A percentile compares a stretch with the other conserved stretches of the same genome.
Conservation (phyloP, 306 rosid genomes). For the Casuarina glauca region DNA sequence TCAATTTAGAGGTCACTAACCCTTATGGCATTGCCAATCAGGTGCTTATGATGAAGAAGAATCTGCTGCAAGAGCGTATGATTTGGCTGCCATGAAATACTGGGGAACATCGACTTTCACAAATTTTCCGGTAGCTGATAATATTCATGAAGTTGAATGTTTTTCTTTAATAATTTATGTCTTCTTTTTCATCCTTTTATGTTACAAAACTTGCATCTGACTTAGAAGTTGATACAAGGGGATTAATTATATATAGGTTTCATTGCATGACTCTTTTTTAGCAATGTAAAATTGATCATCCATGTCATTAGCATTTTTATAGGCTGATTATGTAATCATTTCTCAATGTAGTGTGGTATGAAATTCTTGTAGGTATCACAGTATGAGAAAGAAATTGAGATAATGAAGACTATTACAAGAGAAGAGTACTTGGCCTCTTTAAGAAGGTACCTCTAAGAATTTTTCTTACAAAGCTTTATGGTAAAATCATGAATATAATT, state of each 20-base stretch:
- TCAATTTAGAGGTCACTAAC: neutral
- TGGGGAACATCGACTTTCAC: slow-evolving; percentile 53
- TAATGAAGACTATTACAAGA: slow-evolving; percentile 38
- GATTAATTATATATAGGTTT: no score
- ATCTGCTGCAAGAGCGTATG: slow-evolving; percentile 54
- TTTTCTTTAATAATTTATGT: neutral
- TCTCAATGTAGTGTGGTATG: neutral
- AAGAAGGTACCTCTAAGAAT: slow-evolving; percentile 34
- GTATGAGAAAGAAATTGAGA: slow-evolving; percentile 40
- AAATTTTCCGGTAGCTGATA: slow-evolving; percentile 32
- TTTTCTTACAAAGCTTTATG: neutral
- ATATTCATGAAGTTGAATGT: neutral
- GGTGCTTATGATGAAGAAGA: slow-evolving; percentile 57
- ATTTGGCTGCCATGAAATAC: slow-evolving; percentile 50
- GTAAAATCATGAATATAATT: neutral
- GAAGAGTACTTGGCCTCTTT: slow-evolving; percentile 48
- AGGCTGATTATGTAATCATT: neutral
- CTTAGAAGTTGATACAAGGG: no score
- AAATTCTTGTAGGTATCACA: slow-evolving; percentile 27
- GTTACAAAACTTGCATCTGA: no score
- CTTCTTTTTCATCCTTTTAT: neutral
- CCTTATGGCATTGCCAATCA: slow-evolving; percentile 3
- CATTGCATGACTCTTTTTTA: no score
- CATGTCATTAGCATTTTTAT: no score
- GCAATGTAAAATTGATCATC: no score